Conservation (phyloP, 768 basidiomycete genomes). For the Tricholoma sp. region DNA sequence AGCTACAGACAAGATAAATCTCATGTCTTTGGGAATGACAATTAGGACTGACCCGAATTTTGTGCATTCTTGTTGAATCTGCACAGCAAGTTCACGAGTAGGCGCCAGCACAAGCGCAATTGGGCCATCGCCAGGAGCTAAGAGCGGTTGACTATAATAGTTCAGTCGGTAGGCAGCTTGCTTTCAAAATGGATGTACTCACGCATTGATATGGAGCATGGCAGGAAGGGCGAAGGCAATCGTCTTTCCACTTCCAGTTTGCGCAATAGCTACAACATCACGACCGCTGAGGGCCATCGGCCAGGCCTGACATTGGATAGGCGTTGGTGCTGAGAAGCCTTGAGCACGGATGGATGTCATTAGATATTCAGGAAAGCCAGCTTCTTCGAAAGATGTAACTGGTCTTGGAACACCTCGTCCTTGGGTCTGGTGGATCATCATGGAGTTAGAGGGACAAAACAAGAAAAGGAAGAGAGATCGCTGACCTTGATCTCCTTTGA, state of each 20-base stretch:
- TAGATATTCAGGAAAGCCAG: slow-evolving; percentile 94
- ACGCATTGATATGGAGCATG: slow-evolving; percentile 99
- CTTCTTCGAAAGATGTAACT: slow-evolving; percentile 88
- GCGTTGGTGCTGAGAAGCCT: slow-evolving; percentile 86
- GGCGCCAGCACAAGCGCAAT: slow-evolving; percentile 96
- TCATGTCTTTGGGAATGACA: neutral
- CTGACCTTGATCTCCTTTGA: slow-evolving; percentile 83
- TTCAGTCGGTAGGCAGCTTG: too few species aligned
- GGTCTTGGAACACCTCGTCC: slow-evolving; percentile 87
- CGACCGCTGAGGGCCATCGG: slow-evolving; percentile 96
- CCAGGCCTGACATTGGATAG: slow-evolving; percentile 99
- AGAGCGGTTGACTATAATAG: slow-evolving; percentile 73
- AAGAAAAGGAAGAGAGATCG: neutral
- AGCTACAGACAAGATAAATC: slow-evolving; percentile 30
- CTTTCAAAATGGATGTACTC: slow-evolving; percentile 23
- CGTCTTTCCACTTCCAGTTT: slow-evolving; percentile 98
- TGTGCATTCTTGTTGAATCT: slow-evolving; percentile 97
- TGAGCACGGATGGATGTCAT: slow-evolving; percentile 91
- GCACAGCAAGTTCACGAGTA: slow-evolving; percentile 96
- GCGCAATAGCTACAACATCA: slow-evolving; percentile 94
- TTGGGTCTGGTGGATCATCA: slow-evolving; percentile 57
- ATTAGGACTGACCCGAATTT: slow-evolving; percentile 77
- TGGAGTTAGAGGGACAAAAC: neutral
- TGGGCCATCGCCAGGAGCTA: slow-evolving; percentile 92
- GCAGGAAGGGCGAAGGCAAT: slow-evolving; percentile 98